A percentile compares a stretch with the other conserved stretches of the same genome.
These are phyloP conservation scores for Fusarium dimerum DNA, from an alignment of 2,329 filamentous ascomycete species.

Conservation along the genomic window DNA sequence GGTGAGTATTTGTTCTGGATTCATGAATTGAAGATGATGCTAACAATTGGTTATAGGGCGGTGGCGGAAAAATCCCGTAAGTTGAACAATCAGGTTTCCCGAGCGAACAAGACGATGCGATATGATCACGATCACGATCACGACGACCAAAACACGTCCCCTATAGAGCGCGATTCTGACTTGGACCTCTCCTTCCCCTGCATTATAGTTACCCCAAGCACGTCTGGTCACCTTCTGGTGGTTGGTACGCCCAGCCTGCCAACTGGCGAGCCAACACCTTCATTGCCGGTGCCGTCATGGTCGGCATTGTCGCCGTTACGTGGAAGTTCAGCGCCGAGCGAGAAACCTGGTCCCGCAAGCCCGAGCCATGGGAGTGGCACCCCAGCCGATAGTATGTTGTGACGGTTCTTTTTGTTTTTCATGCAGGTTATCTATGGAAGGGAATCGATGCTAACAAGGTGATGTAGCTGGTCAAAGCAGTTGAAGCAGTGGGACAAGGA, in stretches of 20 bases:
- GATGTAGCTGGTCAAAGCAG: slow-evolving; percentile 47
- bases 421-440: not conserved
- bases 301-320: slow-evolving; percentile 66
- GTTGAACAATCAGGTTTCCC: slow-evolving; percentile 26
- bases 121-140: not conserved
- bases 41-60: slow-evolving; percentile 60
- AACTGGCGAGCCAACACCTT: slow-evolving; percentile 96
- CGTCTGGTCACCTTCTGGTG: slow-evolving; percentile 97
- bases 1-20: slow-evolving; percentile 42
- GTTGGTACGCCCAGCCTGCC: slow-evolving; percentile 92
- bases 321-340: slow-evolving; percentile 75
- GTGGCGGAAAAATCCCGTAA: slow-evolving; percentile 69
- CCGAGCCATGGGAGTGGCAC: slow-evolving; percentile 75
- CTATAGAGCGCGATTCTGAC: slow-evolving; percentile 20
- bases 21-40: slow-evolving; percentile 18
- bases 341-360: slow-evolving; percentile 74
- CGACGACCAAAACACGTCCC: not conserved
- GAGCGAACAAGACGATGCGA: slow-evolving; percentile 8
- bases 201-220: slow-evolving; percentile 85
- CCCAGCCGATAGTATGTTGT: slow-evolving; percentile 77
- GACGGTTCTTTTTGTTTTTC: not conserved
- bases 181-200: not conserved
- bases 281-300: slow-evolving; percentile 67
- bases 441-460: slow-evolving; percentile 22
- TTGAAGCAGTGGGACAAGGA: slow-evolving; percentile 48